These are phyloP conservation scores for Termitomyces bulborhizus DNA, from an alignment of 768 basidiomycete species.

Conservation along the genomic window DNA sequence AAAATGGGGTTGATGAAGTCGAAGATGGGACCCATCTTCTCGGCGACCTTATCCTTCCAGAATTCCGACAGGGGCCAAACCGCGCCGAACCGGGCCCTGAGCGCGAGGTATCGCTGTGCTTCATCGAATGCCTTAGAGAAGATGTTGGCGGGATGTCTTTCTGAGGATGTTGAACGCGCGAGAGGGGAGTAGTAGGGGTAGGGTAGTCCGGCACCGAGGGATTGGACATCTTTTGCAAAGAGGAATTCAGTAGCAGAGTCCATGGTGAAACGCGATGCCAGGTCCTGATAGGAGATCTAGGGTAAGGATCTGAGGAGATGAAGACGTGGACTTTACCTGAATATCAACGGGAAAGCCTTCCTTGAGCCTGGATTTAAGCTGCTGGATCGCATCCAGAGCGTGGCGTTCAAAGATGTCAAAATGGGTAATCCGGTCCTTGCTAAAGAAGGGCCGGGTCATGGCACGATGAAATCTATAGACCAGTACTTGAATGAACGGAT, in stretches of 20 bases:
- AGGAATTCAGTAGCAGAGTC: constrained; percentile 61
- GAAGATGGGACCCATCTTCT: constrained; percentile 41
- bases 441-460: constrained; percentile 71
- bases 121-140: constrained; percentile 46
- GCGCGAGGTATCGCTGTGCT: constrained; percentile 31
- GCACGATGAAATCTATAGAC: constrained; percentile 49
- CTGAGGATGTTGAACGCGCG: constrained; percentile 20
- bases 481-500: background rate
- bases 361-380: constrained; percentile 36
- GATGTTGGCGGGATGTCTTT: constrained; percentile 28
- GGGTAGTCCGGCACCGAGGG: constrained; percentile 42
- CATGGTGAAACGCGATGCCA: constrained; percentile 47
- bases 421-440: constrained; percentile 50
- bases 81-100: constrained; percentile 30
- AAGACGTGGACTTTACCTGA: constrained; percentile 31
- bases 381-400: constrained; percentile 37
- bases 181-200: constrained; percentile 32
- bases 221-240: constrained; percentile 46
- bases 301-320: background rate
- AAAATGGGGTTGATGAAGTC: constrained; percentile 52
- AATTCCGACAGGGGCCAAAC: constrained; percentile 50
- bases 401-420: constrained; percentile 59
- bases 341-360: constrained; percentile 52
- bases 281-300: constrained; percentile 24
- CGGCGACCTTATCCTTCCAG: constrained; percentile 37